A percentile compares a stretch with the other conserved stretches of the same genome.
Conservation (phyloP, 1,139 yeast genomes). For the Wickerhamomyces sp. region DNA sequence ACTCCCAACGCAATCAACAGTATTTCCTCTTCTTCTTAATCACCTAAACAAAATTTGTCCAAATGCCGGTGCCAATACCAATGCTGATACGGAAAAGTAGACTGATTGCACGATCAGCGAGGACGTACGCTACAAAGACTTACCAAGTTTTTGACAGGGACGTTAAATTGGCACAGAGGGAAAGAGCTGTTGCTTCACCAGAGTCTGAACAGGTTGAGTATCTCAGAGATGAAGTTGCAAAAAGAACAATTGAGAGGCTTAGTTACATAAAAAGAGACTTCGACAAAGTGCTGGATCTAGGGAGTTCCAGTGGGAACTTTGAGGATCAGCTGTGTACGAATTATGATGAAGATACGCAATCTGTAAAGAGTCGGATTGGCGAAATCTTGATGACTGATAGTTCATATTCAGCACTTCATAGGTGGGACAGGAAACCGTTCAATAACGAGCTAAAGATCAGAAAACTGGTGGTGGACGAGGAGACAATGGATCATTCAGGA, state of each 20-base stretch:
- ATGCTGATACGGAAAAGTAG: too few species aligned
- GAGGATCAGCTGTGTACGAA: slow-evolving; percentile 31
- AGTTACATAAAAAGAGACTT: slow-evolving; percentile 69
- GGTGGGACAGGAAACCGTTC: slow-evolving; percentile 32
- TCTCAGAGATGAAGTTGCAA: slow-evolving; percentile 68
- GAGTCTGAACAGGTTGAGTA: slow-evolving; percentile 65
- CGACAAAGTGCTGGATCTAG: slow-evolving; percentile 60
- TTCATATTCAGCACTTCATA: slow-evolving; percentile 43
- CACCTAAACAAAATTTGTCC: too few species aligned
- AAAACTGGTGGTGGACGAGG: slow-evolving; percentile 62
- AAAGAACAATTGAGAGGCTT: slow-evolving; percentile 67
- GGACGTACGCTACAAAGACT: slow-evolving; percentile 13
- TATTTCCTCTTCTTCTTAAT: too few species aligned
- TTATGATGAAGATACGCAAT: slow-evolving; percentile 42
- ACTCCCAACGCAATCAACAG: too few species aligned
- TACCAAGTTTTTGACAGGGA: slow-evolving; percentile 61
- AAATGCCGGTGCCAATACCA: too few species aligned
- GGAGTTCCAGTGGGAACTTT: slow-evolving; percentile 67
- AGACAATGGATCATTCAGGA: slow-evolving; percentile 39
- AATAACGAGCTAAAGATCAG: slow-evolving; percentile 42
- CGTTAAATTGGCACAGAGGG: slow-evolving; percentile 55
- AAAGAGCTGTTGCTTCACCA: slow-evolving; percentile 42
- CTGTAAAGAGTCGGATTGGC: slow-evolving; percentile 47
- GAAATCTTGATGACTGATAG: slow-evolving; percentile 67
- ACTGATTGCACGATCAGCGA: neutral